Base-by-base conservation (phyloP, 352 stramenopile genomes). In the Aphanomyces invadans region DNA sequence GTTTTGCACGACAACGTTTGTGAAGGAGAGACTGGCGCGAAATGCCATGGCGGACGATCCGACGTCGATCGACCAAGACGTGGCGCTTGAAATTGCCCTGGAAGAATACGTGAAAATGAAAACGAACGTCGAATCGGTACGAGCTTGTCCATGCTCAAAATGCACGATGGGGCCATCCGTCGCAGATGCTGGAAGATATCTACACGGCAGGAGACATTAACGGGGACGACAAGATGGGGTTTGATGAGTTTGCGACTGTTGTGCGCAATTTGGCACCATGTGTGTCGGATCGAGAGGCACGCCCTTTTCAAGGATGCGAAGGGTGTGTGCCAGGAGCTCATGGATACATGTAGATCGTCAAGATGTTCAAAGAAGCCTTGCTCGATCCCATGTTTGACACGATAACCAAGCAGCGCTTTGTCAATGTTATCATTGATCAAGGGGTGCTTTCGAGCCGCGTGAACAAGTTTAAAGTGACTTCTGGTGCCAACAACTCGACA, bases 171-270 rank as follows among this genome's bases (percentile, higher is more conserved):
- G n/a, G n/a, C n/a, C n/a, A n/a, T n/a, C n/a, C n/a, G n/a, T n/a
- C 9, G 57, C 80, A 90, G 69, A 79, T 91, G 19, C 72, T 91
- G 29, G 75, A 80, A 33, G 83, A 82, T 7, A 80, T 89, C 52
- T 91, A 89, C 68, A 68, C 71, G 19, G 83, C 83, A 2, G 81
- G 83, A 2, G 81, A 91, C 42, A 59, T 85, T 21, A 89, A 88
- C 38, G 77, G 75, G 23, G 79, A 91, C 63, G 83, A 81, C 21
- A 79, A 68, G 28, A 76, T 91, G 36, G 81, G 87, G 64, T 89
- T 79, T 44, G 81, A 89, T 52, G 83, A 91, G 73, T 91, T 91
- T 70, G 73, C 76, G 3, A 76, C 78, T 2, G 83, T 89, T 3
- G 66, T 90, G 21, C 73, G 65, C 12, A 75, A 89, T 25, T 53